Evolutionary conservation across 139 green algal species (phyloP), one percentile per base, ranked within the genome.

Genomic region (Chlorella ohadii): DNA sequence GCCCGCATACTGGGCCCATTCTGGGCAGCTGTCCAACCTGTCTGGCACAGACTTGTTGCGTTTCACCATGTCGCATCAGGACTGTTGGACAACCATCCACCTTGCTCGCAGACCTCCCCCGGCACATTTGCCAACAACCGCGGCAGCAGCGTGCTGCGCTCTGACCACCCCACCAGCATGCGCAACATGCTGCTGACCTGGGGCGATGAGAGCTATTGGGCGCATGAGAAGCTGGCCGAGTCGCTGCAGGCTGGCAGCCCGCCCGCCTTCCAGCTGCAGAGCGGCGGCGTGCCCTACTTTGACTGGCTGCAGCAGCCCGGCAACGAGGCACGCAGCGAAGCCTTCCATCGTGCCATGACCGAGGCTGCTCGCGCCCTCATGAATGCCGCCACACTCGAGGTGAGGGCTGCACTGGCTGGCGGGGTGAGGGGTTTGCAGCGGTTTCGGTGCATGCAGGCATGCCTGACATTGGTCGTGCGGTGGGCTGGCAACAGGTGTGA

Each of bases 51-150:
- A n/a, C n/a, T n/a, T n/a, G n/a, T n/a, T n/a, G n/a, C n/a, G n/a
- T n/a, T n/a, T n/a, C n/a, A n/a, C n/a, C n/a, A n/a, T n/a, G n/a
- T n/a, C n/a, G n/a, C n/a, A n/a, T n/a, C n/a, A n/a, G n/a, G n/a
- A n/a, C n/a, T n/a, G n/a, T n/a, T n/a, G n/a, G n/a, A n/a, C n/a
- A n/a, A n/a, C n/a, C n/a, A n/a, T n/a, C n/a, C n/a, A n/a, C n/a
- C n/a, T 3, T 38, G 63, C 25, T 1, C 16, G 41, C 70, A 77
- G 70, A 47, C 56, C 39, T 27, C 28, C 17, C 47, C 72, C 17
- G 72, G 47, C 31, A 51, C 63, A n/a, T 79, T 38, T 38, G 72
- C 47, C 72, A 79, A 79, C 72, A 79, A 79, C 47, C 72, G 72
- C 4, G 72, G 72, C 27, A 44, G n/a, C 41, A 65, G 44, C n/a